Evolutionary conservation across 768 basidiomycete genomes (phyloP).

Genomic region (Hemileccinum impolitum): DNA sequence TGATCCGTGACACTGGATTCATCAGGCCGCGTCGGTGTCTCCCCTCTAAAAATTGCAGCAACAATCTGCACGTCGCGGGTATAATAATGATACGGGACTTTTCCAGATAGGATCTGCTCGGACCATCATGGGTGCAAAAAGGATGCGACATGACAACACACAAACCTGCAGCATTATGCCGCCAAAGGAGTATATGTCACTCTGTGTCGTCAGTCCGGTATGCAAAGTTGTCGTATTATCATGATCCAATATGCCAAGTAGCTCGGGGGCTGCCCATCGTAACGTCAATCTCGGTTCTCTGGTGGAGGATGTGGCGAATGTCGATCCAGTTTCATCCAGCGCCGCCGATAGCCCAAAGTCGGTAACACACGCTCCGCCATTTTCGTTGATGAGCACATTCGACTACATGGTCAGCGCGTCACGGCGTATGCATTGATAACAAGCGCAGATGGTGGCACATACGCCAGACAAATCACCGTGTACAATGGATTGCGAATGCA

Average conservation of each 20-base stretch:
- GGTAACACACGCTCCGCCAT: background rate
- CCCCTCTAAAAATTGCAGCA: background rate
- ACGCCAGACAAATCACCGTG: constrained; percentile 43
- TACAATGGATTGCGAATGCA: constrained; percentile 26
- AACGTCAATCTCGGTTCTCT: constrained; percentile 23
- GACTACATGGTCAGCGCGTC: background rate
- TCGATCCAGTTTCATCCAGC: constrained; percentile 30
- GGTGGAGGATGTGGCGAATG: constrained; percentile 32
- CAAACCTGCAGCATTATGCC: constrained; percentile 30
- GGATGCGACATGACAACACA: too few species aligned
- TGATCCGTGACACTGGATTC: background rate
- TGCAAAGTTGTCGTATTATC: constrained; percentile 6
- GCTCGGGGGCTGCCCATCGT: constrained; percentile 42
- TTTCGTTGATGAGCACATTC: constrained; percentile 1
- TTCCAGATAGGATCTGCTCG: constrained; percentile 2
- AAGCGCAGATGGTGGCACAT: constrained; percentile 3
- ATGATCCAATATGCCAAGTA: constrained; percentile 30
- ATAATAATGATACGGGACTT: background rate
- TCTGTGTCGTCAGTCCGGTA: background rate
- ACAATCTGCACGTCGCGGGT: constrained; percentile 1
- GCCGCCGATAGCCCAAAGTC: background rate
- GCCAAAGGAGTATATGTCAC: constrained; percentile 18
- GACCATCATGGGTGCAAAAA: too few species aligned
- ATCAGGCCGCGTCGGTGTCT: background rate
- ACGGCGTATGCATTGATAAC: background rate